Evolutionary conservation across 2,329 filamentous ascomycete genomes (phyloP).

Genomic region (Monosporascus sp.): DNA sequence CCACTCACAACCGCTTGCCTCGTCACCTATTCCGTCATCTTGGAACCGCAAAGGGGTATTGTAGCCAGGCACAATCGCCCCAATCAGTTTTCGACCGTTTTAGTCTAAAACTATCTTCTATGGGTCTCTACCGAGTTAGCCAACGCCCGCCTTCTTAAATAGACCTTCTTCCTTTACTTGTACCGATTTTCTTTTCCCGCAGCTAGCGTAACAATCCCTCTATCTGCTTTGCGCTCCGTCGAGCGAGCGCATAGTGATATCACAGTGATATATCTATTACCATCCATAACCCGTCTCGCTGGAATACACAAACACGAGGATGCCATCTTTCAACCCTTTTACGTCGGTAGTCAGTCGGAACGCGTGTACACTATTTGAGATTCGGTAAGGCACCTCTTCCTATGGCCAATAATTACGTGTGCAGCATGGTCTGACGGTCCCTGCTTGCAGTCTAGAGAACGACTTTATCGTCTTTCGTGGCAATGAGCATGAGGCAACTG

Average conservation of each 20-base stretch:
- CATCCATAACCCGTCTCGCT: neutral
- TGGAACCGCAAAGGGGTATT: no score
- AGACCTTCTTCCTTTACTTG: neutral
- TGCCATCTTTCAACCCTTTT: slow-evolving; percentile 55
- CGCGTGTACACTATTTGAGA: slow-evolving; percentile 52
- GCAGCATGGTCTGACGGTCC: slow-evolving; percentile 10
- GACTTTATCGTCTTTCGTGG: slow-evolving; percentile 78
- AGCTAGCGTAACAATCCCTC: neutral
- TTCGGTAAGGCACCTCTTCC: slow-evolving; percentile 41
- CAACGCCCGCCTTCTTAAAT: neutral
- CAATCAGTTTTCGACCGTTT: slow-evolving; percentile 5
- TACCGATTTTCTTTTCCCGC: neutral
- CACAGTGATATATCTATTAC: neutral
- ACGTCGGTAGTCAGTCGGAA: slow-evolving; percentile 46
- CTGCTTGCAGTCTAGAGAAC: slow-evolving; percentile 59
- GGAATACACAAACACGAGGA: slow-evolving; percentile 24
- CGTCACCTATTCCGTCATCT: no score
- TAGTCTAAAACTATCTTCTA: neutral
- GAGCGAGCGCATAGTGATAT: slow-evolving; percentile 5
- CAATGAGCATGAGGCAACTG: slow-evolving; percentile 68
- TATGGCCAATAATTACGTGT: slow-evolving; percentile 1
- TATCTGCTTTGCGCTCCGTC: slow-evolving; percentile 3
- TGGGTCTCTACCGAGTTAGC: neutral
- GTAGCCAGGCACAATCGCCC: slow-evolving; percentile 11
- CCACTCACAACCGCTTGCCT: no score